Conservation (phyloP, 192 early-diverging fungal genomes). For the Oehlia diaphana region DNA sequence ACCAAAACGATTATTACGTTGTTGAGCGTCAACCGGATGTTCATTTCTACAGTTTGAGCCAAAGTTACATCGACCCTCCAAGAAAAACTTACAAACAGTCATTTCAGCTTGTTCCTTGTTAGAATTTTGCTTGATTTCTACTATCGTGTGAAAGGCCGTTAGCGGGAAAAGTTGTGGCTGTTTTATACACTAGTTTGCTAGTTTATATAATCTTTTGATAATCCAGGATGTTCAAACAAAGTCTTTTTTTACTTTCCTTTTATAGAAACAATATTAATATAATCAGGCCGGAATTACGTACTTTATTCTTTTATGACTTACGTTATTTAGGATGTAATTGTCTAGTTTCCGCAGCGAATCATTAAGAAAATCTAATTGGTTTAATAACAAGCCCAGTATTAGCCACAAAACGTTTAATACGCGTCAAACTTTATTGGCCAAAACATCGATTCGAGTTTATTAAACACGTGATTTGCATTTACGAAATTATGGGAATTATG, state of each 20-base stretch:
- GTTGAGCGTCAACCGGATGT: conserved; percentile 37
- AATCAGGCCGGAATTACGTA: too few species aligned
- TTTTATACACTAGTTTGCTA: background rate
- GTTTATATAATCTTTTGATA: background rate
- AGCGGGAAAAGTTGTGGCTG: background rate
- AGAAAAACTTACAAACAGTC: conserved; percentile 38
- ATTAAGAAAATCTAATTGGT: too few species aligned
- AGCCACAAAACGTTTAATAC: too few species aligned
- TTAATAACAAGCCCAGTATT: too few species aligned
- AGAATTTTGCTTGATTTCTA: background rate
- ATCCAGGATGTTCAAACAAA: background rate
- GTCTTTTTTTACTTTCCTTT: background rate
- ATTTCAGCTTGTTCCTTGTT: conserved; percentile 4
- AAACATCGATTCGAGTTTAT: too few species aligned
- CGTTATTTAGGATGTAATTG: too few species aligned
- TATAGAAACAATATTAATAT: background rate
- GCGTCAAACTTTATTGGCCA: too few species aligned
- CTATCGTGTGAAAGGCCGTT: background rate
- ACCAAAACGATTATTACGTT: conserved; percentile 31
- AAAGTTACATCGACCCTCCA: conserved; percentile 54
- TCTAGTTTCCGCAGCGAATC: too few species aligned
- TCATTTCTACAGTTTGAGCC: conserved; percentile 56
- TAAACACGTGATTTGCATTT: too few species aligned
- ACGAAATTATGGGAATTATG: too few species aligned
- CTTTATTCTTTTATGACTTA: too few species aligned